Conservation (phyloP, 768 basidiomycete genomes). For the Porphyrellus cyaneotinctus region DNA sequence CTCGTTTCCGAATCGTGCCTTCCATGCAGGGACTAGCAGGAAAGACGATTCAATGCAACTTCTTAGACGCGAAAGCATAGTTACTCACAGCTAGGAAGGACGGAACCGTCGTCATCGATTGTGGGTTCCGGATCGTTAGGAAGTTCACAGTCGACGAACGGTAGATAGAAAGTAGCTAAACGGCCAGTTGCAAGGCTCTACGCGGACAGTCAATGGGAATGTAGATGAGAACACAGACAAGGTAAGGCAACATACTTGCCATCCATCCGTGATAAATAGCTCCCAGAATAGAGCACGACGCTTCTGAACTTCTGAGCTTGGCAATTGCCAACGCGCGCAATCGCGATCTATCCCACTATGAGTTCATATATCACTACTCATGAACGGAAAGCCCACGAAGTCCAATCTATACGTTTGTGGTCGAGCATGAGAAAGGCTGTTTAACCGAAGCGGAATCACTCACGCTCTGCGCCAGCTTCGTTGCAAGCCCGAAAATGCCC, state of each 20-base stretch:
- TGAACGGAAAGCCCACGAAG: slow-evolving; percentile 47
- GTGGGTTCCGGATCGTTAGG: slow-evolving; percentile 58
- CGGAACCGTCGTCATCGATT: slow-evolving; percentile 53
- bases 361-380: slow-evolving; percentile 5
- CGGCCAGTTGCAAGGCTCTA: slow-evolving; percentile 70
- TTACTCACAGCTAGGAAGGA: slow-evolving; percentile 56
- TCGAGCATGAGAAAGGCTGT: background rate
- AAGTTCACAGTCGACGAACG: slow-evolving; percentile 69
- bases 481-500: slow-evolving; percentile 61
- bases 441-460: slow-evolving; percentile 25
- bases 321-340: slow-evolving; percentile 64
- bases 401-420: slow-evolving; percentile 46
- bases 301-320: slow-evolving; percentile 63
- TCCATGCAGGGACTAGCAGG: slow-evolving; percentile 59
- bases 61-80: background rate
- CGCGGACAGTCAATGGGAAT: background rate
- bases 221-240: background rate
- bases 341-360: slow-evolving; percentile 56
- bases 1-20: slow-evolving; percentile 62
- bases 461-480: slow-evolving; percentile 66
- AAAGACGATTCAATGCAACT: background rate
- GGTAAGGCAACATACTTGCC: slow-evolving; percentile 53
- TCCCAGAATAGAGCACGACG: slow-evolving; percentile 72
- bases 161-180: slow-evolving; percentile 62
- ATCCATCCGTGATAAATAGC: slow-evolving; percentile 67